Evolutionary conservation across 441 rosid genomes (phyloP), one percentile per base, ranked within the genome.

Genomic region (Croton setiger): DNA sequence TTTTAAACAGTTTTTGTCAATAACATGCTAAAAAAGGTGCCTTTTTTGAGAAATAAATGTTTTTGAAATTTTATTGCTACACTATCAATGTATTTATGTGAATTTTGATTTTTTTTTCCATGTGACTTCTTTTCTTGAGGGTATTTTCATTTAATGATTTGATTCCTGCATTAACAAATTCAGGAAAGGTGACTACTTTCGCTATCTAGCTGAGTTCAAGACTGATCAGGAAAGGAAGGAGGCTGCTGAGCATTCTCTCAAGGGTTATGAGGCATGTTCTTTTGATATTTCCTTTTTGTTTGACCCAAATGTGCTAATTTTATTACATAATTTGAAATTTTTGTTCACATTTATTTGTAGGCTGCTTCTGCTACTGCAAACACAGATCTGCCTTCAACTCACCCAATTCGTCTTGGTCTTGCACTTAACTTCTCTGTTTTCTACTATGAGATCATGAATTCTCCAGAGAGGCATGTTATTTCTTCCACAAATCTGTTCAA

Each of bases 391-490:
- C 90, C 99, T 65, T 90, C 99, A 23, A 95, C 99, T 23, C 99
- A 95, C 72, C 99, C 99, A 18, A 92, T 95, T 71, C 96, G 99
- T 45, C 98, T 95, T 39, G 99, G 99, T 62, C 97, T 95, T 71
- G 97, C 99, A 27, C 97, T 95, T 56, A 95, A 95, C 89, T 95
- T 95, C 83, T 95, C 97, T 69, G 98, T 95, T 36, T 95, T 95
- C 79, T 90, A 92, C 79, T 92, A 95, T 71, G 99, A 92, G 89
- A 95, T 95, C 70, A 87, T 95, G 98, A 95, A 92, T 79, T 95
- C 99, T 71, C 98, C 97, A 39, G 98, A 95, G 78, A 92, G 98
- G 98, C 13, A 58, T 33, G 43, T 52, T 39, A 1, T 33, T 2
- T 64, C 7, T 37, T 5, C 4, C 3, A 11, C 5, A 60, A 27